Evolutionary conservation across 208 protist species (phyloP), one percentile per base, ranked within the genome.

Genomic region (Leishmania arabica): DNA sequence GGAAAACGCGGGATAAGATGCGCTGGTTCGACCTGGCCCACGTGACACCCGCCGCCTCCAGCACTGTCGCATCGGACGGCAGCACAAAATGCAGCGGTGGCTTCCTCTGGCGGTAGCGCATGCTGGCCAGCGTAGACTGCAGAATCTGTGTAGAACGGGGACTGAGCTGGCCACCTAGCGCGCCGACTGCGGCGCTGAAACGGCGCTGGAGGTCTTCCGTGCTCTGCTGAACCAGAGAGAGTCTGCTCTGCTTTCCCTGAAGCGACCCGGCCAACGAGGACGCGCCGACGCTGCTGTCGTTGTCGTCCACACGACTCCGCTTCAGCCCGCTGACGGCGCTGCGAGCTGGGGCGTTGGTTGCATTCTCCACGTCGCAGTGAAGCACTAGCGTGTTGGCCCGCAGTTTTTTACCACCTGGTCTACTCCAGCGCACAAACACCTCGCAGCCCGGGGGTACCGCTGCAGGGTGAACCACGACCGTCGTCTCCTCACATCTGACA

Each of bases 1-100:
- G 86, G 80, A 97, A 93, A 2, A 95, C 86, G 27, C 88, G 90
- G n/a, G 92, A 93, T 21, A 97, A 79, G 6, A 97, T 75, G 21
- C 94, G 87, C n/a, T 86, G 76, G 80, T 95, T 91, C 0, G 91
- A 83, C 24, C 92, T 81, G 17, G 84, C 73, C 92, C 92, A 97
- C n/a, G 47, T 8, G 6, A 91, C 47, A 4, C 84, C 89, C 1
- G 74, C 80, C 1, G 88, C 86, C 4, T 82, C 70, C 9, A 85
- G 49, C 37, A 31, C 45, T 31, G 64, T 65, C 7, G 40, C 85
- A 31, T 58, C 62, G 53, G 56, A 71, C 9, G 58, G 58, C 37
- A 84, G 13, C 11, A 95, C 72, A 77, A 94, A 90, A 53, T 94
- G 91, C 56, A 96, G 85, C 34, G 93, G 93, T 5, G 84, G 89